phyloP scores from a whole-genome alignment of 2,329 filamentous ascomycete genomes.

The Colletotrichum orbiculare region DNA sequence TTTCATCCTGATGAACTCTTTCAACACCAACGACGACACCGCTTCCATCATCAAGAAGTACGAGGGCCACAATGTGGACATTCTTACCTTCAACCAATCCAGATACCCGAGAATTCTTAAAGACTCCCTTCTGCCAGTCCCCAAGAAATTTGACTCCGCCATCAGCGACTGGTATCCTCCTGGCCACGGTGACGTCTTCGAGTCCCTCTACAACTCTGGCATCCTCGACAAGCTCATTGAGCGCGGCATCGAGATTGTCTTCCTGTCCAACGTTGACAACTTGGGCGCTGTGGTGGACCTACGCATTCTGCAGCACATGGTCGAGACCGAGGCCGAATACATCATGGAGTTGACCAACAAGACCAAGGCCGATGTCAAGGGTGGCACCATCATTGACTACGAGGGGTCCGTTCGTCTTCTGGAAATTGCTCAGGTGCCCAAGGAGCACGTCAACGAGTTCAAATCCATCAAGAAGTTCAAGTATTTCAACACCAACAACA shows the following conservation, averaged over 20 bases:
- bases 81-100: constrained; percentile 99
- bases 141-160: constrained; percentile 86
- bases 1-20: constrained; percentile 99
- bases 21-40: constrained; percentile 99
- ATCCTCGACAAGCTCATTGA: constrained; percentile 96
- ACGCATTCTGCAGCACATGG: constrained; percentile 99
- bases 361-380: constrained; percentile 99
- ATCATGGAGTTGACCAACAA: constrained; percentile 99
- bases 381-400: constrained; percentile 99
- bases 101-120: constrained; percentile 97
- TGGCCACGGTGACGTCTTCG: constrained; percentile 99
- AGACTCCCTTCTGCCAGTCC: constrained; percentile 95
- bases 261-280: constrained; percentile 99
- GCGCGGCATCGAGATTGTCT: constrained; percentile 96
- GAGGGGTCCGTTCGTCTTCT: constrained; percentile 96
- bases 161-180: constrained; percentile 99
- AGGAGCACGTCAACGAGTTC: constrained; percentile 99
- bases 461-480: constrained; percentile 99
- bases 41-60: constrained; percentile 99
- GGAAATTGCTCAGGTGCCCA: constrained; percentile 98
- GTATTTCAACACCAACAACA: constrained; percentile 99
- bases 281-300: constrained; percentile 97
- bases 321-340: constrained; percentile 96
- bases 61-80: constrained; percentile 99
- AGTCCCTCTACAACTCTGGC: constrained; percentile 99